Conservation (phyloP, 2,329 filamentous ascomycete genomes). For the Epichloe hybrida region DNA sequence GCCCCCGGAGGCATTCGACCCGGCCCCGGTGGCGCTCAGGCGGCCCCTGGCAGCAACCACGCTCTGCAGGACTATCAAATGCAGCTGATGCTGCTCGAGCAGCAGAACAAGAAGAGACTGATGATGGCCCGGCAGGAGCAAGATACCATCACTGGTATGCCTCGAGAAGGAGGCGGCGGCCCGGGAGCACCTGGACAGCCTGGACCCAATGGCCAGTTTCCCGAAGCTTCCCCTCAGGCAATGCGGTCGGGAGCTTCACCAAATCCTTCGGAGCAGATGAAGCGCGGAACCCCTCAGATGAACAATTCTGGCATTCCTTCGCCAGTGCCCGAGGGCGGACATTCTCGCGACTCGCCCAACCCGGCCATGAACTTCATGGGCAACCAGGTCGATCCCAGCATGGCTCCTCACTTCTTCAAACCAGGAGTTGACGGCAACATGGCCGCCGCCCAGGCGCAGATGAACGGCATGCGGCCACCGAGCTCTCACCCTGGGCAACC, state of each 20-base stretch:
- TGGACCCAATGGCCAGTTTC: slow-evolving; percentile 53
- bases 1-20: slow-evolving; percentile 45
- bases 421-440: slow-evolving; percentile 39
- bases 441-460: slow-evolving; percentile 31
- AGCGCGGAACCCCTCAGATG: slow-evolving; percentile 64
- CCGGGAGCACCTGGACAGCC: slow-evolving; percentile 40
- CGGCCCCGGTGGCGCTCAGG: slow-evolving; percentile 32
- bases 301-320: slow-evolving; percentile 55
- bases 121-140: slow-evolving; percentile 75
- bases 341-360: slow-evolving; percentile 53
- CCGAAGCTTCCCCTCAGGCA: slow-evolving; percentile 56
- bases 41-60: slow-evolving; percentile 51
- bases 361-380: slow-evolving; percentile 49
- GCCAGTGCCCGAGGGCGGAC: slow-evolving; percentile 54
- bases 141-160: slow-evolving; percentile 41
- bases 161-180: slow-evolving; percentile 33
- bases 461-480: slow-evolving; percentile 57
- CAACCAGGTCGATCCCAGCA: slow-evolving; percentile 47
- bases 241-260: slow-evolving; percentile 59
- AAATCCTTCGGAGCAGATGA: slow-evolving; percentile 67
- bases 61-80: slow-evolving; percentile 80
- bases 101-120: slow-evolving; percentile 76
- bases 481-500: slow-evolving; percentile 50
- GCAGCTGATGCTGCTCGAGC: slow-evolving; percentile 76
- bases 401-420: slow-evolving; percentile 48